Evolutionary conservation across 78 protist species (phyloP).

Genomic region (Pigoraptor vietnamica): DNA sequence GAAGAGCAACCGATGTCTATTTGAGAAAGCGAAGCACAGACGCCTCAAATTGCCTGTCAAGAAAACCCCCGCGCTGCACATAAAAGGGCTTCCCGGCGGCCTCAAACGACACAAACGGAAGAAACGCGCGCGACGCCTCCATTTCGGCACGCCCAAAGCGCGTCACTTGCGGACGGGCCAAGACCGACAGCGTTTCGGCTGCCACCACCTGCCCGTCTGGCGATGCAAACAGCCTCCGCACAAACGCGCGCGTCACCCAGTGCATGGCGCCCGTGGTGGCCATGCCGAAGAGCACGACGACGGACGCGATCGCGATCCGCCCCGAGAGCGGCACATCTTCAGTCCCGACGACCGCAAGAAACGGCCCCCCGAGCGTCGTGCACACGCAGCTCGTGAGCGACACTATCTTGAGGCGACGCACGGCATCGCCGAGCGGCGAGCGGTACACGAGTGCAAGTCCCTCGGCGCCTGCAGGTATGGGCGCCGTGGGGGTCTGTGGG

Average conservation of each 20-base stretch:
- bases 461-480: background rate
- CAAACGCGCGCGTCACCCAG: background rate
- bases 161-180: background rate
- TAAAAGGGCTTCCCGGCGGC: background rate
- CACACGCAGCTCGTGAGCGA: background rate
- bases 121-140: background rate
- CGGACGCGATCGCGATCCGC: background rate
- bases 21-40: background rate
- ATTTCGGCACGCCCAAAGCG: background rate
- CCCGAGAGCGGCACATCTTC: background rate
- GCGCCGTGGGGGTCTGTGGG: background rate
- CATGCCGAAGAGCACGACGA: background rate
- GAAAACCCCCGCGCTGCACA: background rate
- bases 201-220: background rate
- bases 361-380: background rate
- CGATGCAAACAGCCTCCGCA: background rate
- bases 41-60: background rate
- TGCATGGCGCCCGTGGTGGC: background rate
- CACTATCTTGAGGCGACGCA: background rate
- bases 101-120: background rate
- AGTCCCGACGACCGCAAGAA: background rate
- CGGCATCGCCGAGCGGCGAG: background rate
- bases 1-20: too few relatives aligned
- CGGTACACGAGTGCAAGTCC: background rate
- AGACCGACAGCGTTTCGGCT: background rate